Evolutionary conservation across 2,329 filamentous ascomycete genomes (phyloP).

Genomic region (Alternaria dauci): DNA sequence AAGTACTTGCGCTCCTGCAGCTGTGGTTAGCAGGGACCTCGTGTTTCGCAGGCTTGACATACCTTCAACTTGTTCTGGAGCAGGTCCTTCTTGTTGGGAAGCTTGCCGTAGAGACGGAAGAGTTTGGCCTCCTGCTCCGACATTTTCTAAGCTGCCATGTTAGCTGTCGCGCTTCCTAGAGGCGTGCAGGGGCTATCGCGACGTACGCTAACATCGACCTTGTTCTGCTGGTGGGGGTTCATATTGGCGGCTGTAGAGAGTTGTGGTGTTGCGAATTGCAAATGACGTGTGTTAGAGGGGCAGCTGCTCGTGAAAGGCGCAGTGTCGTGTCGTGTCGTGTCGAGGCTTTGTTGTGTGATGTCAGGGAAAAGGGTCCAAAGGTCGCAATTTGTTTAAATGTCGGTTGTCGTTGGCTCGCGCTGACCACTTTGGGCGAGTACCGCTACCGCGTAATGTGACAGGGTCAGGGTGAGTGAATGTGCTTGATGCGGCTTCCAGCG

Average conservation of each 20-base stretch:
- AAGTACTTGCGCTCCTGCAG: conserved; percentile 90
- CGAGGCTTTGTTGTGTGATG: conserved; percentile 42
- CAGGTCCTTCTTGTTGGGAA: conserved; percentile 94
- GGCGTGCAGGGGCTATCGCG: conserved; percentile 29
- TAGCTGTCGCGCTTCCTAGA: conserved; percentile 17
- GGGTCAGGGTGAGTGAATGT: conserved; percentile 39
- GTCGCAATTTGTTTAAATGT: conserved; percentile 31
- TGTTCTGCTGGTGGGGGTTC: conserved; percentile 99
- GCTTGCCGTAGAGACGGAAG: conserved; percentile 96
- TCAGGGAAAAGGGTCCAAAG: conserved; percentile 29
- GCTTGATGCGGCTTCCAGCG: conserved; percentile 32
- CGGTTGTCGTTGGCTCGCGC: conserved; percentile 31
- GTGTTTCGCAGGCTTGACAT: conserved; percentile 19
- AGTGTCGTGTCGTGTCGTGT: conserved; percentile 21
- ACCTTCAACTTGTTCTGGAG: conserved; percentile 97
- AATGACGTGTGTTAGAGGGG: conserved; percentile 26
- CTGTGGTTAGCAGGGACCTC: conserved; percentile 11
- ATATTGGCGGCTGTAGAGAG: conserved; percentile 59
- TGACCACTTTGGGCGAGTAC: conserved; percentile 36
- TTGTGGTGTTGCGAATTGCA: conserved; percentile 14
- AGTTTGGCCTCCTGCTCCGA: conserved; percentile 94
- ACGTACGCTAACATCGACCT: conserved; percentile 93
- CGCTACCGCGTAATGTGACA: conserved; percentile 26
- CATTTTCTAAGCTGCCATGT: conserved; percentile 70
- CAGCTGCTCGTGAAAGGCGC: conserved; percentile 17